Evolutionary conservation across 2,329 filamentous ascomycete genomes (phyloP).

Genomic region (Fusarium stilboides): DNA sequence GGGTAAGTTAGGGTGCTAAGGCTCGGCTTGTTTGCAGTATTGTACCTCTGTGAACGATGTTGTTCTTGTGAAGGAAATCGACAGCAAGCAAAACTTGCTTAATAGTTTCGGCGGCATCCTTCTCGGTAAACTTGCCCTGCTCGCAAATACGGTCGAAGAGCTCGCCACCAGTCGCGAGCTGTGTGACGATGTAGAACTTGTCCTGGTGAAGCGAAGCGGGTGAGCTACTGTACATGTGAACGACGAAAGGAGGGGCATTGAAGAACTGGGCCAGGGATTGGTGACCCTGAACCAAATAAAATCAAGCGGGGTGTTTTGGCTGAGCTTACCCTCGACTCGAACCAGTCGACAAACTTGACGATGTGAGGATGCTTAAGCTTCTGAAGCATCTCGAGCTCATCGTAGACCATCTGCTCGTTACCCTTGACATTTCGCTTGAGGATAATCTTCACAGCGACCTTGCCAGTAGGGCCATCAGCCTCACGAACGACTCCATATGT

Average conservation of each 20-base stretch:
- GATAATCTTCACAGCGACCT: constrained; percentile 98
- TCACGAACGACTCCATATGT: constrained; percentile 99
- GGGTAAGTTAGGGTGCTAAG: constrained; percentile 18
- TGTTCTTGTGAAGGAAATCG: constrained; percentile 92
- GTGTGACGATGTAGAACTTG: constrained; percentile 99
- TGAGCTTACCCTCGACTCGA: constrained; percentile 87
- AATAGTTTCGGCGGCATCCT: constrained; percentile 96
- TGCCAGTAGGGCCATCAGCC: constrained; percentile 84
- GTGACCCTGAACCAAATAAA: constrained; percentile 5
- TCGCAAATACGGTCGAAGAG: constrained; percentile 98
- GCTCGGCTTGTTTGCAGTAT: not conserved
- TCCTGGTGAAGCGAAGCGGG: constrained; percentile 70
- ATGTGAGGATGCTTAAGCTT: constrained; percentile 94
- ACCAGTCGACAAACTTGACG: constrained; percentile 98
- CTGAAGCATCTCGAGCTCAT: constrained; percentile 95
- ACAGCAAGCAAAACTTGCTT: constrained; percentile 94
- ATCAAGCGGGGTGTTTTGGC: constrained; percentile 1
- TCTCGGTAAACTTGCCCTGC: constrained; percentile 97
- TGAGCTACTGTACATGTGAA: constrained; percentile 25
- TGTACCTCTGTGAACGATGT: constrained; percentile 94
- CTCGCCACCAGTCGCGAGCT: constrained; percentile 95
- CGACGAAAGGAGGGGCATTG: constrained; percentile 9
- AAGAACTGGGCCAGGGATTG: constrained; percentile 7
- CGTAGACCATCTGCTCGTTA: constrained; percentile 98
- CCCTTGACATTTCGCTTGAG: constrained; percentile 99